Base-by-base conservation (phyloP, 2,329 filamentous ascomycete genomes). In the Colletotrichum tanaceti region DNA sequence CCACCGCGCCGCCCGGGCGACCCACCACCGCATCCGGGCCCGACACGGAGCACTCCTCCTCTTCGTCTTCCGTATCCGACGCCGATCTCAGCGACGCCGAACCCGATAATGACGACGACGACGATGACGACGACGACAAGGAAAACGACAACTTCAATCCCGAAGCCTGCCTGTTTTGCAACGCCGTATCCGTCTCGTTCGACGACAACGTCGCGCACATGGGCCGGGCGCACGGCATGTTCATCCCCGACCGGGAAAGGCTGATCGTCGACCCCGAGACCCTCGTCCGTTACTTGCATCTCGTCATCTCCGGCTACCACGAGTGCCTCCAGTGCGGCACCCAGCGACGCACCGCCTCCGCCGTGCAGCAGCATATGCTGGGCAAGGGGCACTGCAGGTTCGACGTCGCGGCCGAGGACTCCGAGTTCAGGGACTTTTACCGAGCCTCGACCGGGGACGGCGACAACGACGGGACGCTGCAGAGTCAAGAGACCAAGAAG, bases 321-420 rank as follows among this genome's bases (percentile, higher is more conserved):
- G 84, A 87, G 73, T 88, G 86, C 66, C 77, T 88, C 44, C 80
- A 78, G 22, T 88, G 86, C 70, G 82, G 83, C 1, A 83, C 78
- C 16, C 74, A 80, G 44, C 78, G 82, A 39, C 73, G 74, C 0
- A 84, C 81, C 0, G 75, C 77, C 0, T 77, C 83, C 58, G 86
- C 80, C 0, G 81, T 82, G 0, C 83, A 85, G 70, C 83, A 85
- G 43, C 86, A 87, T 62, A 87, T 86, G 84, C 71, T 75, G 0
- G 79, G 75, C 2, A 86, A 83, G 55, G 81, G 82, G 0, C 84
- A 87, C 65, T 86, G 84, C 71, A 79, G 74, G 24, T 75, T 85
- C 44, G 77, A 84, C 38, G 71, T 82, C 0, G 61, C 74, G 0
- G 73, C 74, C 3, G 70, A 76, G 4, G 77, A 75, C n/a, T 75